Base-by-base conservation (phyloP, 805 yeast genomes). In the Saccharomycopsis javanensis region DNA sequence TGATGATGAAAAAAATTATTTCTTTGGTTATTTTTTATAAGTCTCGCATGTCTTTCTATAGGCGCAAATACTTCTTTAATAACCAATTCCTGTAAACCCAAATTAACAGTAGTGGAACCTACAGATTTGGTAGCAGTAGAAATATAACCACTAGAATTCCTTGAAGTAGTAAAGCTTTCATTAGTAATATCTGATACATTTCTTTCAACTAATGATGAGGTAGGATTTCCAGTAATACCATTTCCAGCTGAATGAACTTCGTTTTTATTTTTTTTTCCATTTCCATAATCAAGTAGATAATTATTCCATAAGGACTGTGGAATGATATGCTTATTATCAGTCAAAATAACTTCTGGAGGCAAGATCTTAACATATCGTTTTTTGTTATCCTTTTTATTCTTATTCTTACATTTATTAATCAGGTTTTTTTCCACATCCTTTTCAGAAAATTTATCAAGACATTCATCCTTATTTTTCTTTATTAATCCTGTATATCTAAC, bases 241-340 rank as follows among this genome's bases (percentile, higher is more conserved):
- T 27, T 28, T 1, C 35, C 34, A 27, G 11, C 28, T 1, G 5
- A 23, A 2, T n/a, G 5, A 4, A 28, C 11, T 48, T 48, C 35
- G n/a, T 30, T 48, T 48, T 27, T 15, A 25, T 48, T 48, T 48
- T 23, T 25, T n/a, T 27, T 28, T n/a, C 15, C 13, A 18, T 18
- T 54, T 15, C 27, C 48, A 5, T 30, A n/a, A 13, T 31, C 20
- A 25, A 57, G 34, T 18, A 87, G 78, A 64, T 81, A 84, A 56
- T 79, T 81, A 59, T 77, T 77, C 81, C 89, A 80, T 60, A 88
- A 69, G 2, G 90, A 83, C 57, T 84, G 85, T 0, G 98, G 97
- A 33, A 92, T 84, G 56, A 92, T 91, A 69, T 92, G 99, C 58
- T 81, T 84, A 69, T 92, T 92, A 66, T 92, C 98, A 68, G 89